Evolutionary conservation across 345 rosid species (phyloP).

Genomic region (Litchi chinensis): DNA sequence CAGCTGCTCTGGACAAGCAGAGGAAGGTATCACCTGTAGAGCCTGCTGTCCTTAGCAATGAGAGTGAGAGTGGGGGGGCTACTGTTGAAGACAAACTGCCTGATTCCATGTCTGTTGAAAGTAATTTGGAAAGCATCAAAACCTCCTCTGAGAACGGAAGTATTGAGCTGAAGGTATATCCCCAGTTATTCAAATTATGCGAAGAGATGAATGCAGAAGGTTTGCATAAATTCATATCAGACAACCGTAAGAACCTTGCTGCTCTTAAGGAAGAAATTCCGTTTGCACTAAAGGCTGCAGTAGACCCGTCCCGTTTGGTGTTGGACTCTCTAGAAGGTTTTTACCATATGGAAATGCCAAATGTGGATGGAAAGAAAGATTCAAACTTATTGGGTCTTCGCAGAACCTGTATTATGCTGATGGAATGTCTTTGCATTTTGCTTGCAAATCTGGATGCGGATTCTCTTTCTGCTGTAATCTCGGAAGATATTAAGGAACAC

Average conservation of each 20-base stretch:
- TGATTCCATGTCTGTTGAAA: slow-evolving; percentile 47
- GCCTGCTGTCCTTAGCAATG: slow-evolving; percentile 38
- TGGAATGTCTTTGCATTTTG: slow-evolving; percentile 94
- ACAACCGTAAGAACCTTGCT: slow-evolving; percentile 97
- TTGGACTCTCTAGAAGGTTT: slow-evolving; percentile 83
- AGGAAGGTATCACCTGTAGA: slow-evolving; percentile 45
- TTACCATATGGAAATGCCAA: slow-evolving; percentile 64
- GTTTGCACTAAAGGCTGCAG: slow-evolving; percentile 73
- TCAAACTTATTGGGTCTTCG: slow-evolving; percentile 86
- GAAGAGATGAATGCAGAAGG: slow-evolving; percentile 86
- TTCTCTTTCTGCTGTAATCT: slow-evolving; percentile 55
- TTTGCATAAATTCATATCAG: slow-evolving; percentile 93
- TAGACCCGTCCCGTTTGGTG: slow-evolving; percentile 73
- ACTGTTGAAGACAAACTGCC: slow-evolving; percentile 46
- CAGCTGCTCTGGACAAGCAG: slow-evolving; percentile 69
- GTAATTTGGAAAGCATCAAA: slow-evolving; percentile 55
- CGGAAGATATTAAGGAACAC: slow-evolving; percentile 63
- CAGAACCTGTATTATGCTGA: slow-evolving; percentile 96
- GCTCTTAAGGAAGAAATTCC: slow-evolving; percentile 90
- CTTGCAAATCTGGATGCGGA: slow-evolving; percentile 47
- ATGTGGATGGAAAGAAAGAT: slow-evolving; percentile 84
- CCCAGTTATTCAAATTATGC: slow-evolving; percentile 76
- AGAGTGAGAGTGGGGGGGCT: slow-evolving; percentile 40
- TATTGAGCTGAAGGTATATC: slow-evolving; percentile 69
- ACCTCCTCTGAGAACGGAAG: slow-evolving; percentile 48